Evolutionary conservation across 208 protist species (phyloP).

Genomic region (Crithidia fasciculata): DNA sequence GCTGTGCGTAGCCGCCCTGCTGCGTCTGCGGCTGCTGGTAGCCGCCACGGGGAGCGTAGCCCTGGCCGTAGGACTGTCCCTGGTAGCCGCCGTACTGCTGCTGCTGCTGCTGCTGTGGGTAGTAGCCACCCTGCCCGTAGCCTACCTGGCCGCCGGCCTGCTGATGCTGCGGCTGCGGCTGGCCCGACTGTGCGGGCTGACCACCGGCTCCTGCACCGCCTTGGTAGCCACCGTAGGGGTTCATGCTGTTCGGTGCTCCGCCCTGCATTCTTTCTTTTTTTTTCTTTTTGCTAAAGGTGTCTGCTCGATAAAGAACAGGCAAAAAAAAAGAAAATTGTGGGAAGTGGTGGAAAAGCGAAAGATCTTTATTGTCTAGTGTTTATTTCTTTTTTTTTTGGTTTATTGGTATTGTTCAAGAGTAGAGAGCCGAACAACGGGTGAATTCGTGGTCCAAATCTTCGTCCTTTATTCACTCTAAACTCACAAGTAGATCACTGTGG

Average conservation of each 20-base stretch:
- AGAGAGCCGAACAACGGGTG: not conserved
- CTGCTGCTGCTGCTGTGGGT: constrained; percentile 36
- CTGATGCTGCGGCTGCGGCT: constrained; percentile 6
- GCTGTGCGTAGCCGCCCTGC: constrained; percentile 19
- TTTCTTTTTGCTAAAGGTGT: not conserved
- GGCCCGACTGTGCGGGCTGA: constrained; percentile 32
- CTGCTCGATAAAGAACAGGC: too few relatives aligned
- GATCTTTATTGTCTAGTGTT: too few relatives aligned
- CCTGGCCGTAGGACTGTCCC: not conserved
- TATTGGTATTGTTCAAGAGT: not conserved
- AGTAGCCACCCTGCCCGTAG: constrained; percentile 22
- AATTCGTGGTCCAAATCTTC: too few relatives aligned
- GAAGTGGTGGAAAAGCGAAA: too few relatives aligned
- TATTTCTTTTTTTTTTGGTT: constrained; percentile 14
- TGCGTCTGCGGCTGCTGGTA: constrained; percentile 27
- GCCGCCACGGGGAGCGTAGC: constrained; percentile 32
- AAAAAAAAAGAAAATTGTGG: constrained; percentile 2
- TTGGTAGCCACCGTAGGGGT: constrained; percentile 34
- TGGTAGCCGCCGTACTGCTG: constrained; percentile 1
- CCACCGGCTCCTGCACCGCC: constrained; percentile 20
- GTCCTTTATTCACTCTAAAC: too few relatives aligned
- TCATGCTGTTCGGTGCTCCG: constrained; percentile 29
- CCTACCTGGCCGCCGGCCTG: not conserved
- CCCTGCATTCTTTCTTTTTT: constrained; percentile 29
- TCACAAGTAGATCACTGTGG: too few relatives aligned